A percentile compares a stretch with the other conserved stretches of the same genome.
phyloP scores from a whole-genome alignment of 2,329 filamentous ascomycete genomes.

The Xylariales sp. region DNA sequence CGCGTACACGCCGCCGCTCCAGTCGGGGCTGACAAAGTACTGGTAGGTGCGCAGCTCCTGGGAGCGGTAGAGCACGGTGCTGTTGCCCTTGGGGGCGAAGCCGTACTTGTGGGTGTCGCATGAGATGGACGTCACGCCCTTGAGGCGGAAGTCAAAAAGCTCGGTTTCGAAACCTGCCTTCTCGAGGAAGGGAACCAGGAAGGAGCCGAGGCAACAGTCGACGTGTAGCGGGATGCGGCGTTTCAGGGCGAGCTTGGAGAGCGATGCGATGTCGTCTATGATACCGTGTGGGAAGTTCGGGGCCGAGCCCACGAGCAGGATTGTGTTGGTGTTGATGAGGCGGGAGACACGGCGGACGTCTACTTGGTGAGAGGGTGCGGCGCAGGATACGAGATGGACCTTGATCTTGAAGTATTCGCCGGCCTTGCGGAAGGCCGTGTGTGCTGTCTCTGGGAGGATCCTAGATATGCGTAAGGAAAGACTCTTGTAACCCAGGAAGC shows the following conservation, averaged over 20 bases:
- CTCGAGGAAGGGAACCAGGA: conserved; percentile 86
- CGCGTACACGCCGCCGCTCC: conserved; percentile 93
- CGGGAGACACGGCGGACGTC: conserved; percentile 72
- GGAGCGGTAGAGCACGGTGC: conserved; percentile 83
- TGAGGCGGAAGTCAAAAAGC: conserved; percentile 88
- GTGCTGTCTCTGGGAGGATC: conserved; percentile 90
- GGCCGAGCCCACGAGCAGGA: conserved; percentile 88
- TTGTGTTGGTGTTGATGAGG: conserved; percentile 88
- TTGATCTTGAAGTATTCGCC: conserved; percentile 96
- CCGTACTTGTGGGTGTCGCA: conserved; percentile 99
- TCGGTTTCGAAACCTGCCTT: conserved; percentile 88
- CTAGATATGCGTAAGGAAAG: conserved; percentile 33
- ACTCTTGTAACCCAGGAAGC: background rate
- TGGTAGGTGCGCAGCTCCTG: conserved; percentile 77
- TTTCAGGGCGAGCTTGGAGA: conserved; percentile 77
- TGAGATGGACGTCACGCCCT: conserved; percentile 90
- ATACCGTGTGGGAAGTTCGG: conserved; percentile 99
- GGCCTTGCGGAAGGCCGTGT: conserved; percentile 95
- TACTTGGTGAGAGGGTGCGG: conserved; percentile 80
- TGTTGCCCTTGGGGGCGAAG: conserved; percentile 97
- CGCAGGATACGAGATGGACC: conserved; percentile 81
- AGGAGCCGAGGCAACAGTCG: conserved; percentile 95
- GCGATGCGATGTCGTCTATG: conserved; percentile 84
- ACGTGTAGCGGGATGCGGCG: conserved; percentile 86
- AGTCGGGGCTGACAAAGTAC: conserved; percentile 94